Base-by-base conservation (phyloP, 2,329 filamentous ascomycete species). In the Sporothrix dimorphospora region DNA sequence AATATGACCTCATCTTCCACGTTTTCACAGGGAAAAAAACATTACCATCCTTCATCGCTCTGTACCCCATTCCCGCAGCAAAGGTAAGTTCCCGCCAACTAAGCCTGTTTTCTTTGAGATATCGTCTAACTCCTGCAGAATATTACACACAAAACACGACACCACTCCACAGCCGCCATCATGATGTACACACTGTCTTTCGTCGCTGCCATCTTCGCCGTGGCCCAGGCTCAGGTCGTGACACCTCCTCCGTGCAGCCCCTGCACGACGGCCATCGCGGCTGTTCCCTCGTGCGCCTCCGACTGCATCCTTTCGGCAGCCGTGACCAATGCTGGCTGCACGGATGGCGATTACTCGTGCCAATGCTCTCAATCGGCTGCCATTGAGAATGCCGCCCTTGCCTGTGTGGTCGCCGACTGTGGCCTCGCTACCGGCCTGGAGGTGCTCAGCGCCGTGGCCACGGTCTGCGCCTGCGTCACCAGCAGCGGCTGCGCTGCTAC, bases 401-500 rank as follows among this genome's bases (percentile, higher is more conserved):
- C 45, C 49, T 74, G 73, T 12, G 69, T 74, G 4, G 27, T 70
- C n/a, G 66, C 45, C 27, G 59, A 40, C 51, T 74, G 73, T 30
- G 70, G 70, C 42, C 6, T 72, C 6, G 57, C 14, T 0, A 53
- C 21, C 6, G 71, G 57, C 11, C 34, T 70, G 21, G 24, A 14
- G 2, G 71, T 73, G 21, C 38, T 70, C n/a, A 34, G 16, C 9
- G 57, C 68, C 19, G 68, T 70, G n/a, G 24, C 53, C 5, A 55
- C n/a, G 0, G 68, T 70, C 8, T 70, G 68, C 40, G 38, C 21
- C 24, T 70, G 68, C 16, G 68, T 70, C 7, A 59, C 68, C 8
- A 19, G 34, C 21, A 61, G 38, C 4, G 68, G 68, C 24, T 73
- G 72, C 8, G 42, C 42, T 34, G 63, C 63, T 19, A n/a, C 45